phyloP scores from a whole-genome alignment of 352 stramenopile species.

The Pythium phragmitis region DNA sequence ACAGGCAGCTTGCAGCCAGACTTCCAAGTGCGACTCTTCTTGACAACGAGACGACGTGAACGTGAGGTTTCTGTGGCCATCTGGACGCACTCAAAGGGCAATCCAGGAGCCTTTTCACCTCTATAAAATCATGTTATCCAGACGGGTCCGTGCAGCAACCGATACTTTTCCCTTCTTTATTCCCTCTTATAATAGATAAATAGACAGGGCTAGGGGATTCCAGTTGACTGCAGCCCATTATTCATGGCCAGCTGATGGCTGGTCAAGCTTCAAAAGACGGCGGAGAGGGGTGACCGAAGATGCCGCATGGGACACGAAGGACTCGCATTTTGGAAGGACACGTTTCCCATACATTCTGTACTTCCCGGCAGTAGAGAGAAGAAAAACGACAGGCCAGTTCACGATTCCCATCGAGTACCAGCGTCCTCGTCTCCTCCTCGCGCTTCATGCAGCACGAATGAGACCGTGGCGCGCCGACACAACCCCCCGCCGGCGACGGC shows the following conservation, averaged over 20 bases:
- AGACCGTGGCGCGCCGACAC: background rate
- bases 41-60: no score
- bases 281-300: background rate
- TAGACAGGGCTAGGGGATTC: background rate
- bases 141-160: background rate
- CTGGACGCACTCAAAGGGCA: no score
- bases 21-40: no score
- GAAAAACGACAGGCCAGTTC: background rate
- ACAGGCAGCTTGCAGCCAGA: no score
- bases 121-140: background rate
- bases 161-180: background rate
- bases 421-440: background rate
- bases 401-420: background rate
- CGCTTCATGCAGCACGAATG: conserved; percentile 1
- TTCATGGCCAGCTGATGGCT: conserved; percentile 5
- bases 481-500: background rate
- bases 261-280: background rate
- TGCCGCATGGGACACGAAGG: conserved; percentile 10
- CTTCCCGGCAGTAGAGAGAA: background rate
- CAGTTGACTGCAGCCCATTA: background rate
- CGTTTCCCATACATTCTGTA: background rate
- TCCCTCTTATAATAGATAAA: background rate
- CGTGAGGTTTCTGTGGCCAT: no score
- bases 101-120: background rate
- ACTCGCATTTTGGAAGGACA: no score